Evolutionary conservation across 306 rosid genomes (phyloP), one percentile per base, ranked within the genome.

Genomic region (Ormosia semicastrata): DNA sequence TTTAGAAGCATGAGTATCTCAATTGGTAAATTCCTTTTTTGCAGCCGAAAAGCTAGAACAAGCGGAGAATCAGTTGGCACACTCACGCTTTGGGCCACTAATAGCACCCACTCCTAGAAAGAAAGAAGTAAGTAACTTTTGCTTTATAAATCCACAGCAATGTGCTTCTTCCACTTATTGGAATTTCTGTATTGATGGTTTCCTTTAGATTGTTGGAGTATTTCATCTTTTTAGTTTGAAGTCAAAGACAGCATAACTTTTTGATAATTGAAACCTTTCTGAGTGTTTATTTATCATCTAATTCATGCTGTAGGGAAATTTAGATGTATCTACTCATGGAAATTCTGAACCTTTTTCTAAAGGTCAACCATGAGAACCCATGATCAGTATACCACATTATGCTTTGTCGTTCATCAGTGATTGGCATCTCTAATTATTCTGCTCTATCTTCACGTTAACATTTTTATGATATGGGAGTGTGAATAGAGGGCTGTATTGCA

Each of bases 21-120:
- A 57, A 57, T 59, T 9, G 39, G 73, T 5, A 44, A 32, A 34
- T 68, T 77, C 81, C 57, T 54, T 52, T 73, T 44, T 65, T 89
- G 91, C 88, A 96, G 99, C 98, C 83, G 97, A 96, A 83, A 96
- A 96, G 89, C 87, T 96, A 83, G 99, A 93, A 87, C 97, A 96
- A 80, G 94, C 92, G 1, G 99, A 93, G 93, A 89, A 88, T 83
- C 99, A 92, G 66, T 85, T 95, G 88, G 85, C 94, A n/a, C 94
- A 91, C 88, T 86, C 98, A 33, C 97, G 99, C 86, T 90, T 90
- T 47, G 99, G 97, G 44, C 90, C 97, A 56, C 66, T 92, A n/a
- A 65, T 93, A 49, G 88, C 95, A 63, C 91, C 98, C 44, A 30
- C 94, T 56, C 91, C 90, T 8, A 91, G 92, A 80, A 96, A 96